phyloP scores from a whole-genome alignment of 371 early-diverging fungal genomes.

The Circinella minor region DNA sequence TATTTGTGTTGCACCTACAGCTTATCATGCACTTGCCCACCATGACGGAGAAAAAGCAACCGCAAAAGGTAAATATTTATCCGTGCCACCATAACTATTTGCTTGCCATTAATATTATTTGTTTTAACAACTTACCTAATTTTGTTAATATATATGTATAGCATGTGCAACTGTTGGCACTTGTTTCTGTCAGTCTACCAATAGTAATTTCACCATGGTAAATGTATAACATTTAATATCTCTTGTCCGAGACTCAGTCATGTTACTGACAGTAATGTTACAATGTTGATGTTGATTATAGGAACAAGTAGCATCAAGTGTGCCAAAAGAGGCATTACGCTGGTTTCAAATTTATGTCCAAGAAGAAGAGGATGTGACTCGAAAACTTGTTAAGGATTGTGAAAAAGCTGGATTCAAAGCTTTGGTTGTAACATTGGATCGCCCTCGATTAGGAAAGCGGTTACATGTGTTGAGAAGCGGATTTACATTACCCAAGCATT shows the following conservation, averaged over 20 bases:
- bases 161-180: conserved; percentile 33
- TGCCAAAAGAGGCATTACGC: conserved; percentile 49
- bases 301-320: conserved; percentile 14
- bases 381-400: conserved; percentile 58
- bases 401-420: conserved; percentile 70
- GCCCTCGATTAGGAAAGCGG: conserved; percentile 72
- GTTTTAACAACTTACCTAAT: neutral
- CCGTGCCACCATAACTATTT: neutral
- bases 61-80: conserved; percentile 28
- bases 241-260: no score
- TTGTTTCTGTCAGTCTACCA: conserved; percentile 51
- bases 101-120: neutral
- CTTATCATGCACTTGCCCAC: conserved; percentile 65
- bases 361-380: conserved; percentile 58
- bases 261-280: no score
- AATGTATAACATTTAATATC: no score
- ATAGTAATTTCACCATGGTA: conserved; percentile 42
- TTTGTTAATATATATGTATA: neutral
- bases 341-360: conserved; percentile 85
- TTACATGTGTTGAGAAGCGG: conserved; percentile 29
- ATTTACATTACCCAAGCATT: conserved; percentile 49
- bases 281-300: neutral
- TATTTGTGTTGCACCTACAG: conserved; percentile 36
- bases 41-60: conserved; percentile 63
- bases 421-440: conserved; percentile 77